Conservation (phyloP, 2,329 filamentous ascomycete species). For the Neoascochyta sp. region DNA sequence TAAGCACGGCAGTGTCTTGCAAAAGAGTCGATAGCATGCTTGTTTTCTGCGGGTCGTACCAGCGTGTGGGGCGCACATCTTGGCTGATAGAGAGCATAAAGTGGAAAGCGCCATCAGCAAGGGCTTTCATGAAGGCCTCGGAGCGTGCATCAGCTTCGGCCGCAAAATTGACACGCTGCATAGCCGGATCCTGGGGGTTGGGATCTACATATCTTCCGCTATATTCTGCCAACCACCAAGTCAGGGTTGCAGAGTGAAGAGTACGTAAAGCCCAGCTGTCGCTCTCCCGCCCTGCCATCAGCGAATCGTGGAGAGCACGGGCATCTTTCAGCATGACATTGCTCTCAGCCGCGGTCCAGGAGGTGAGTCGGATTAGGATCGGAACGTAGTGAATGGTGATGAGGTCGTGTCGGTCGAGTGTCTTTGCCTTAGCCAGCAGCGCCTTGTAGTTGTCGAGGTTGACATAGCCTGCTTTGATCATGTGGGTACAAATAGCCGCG, state of each 20-base stretch:
- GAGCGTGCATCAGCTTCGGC: constrained; percentile 67
- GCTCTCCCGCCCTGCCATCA: constrained; percentile 65
- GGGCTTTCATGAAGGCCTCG: constrained; percentile 67
- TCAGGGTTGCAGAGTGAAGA: constrained; percentile 72
- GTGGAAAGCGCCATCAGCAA: constrained; percentile 88
- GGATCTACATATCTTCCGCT: constrained; percentile 83
- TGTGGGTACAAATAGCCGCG: constrained; percentile 71
- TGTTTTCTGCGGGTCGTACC: constrained; percentile 81
- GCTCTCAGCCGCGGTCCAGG: constrained; percentile 72
- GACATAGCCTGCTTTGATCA: constrained; percentile 72
- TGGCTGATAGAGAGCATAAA: constrained; percentile 83
- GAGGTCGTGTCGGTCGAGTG: constrained; percentile 72
- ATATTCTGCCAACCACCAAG: constrained; percentile 92
- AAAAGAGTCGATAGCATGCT: constrained; percentile 80
- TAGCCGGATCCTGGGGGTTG: constrained; percentile 51
- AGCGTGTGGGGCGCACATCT: constrained; percentile 74
- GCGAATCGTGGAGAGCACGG: constrained; percentile 63
- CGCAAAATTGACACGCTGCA: constrained; percentile 57
- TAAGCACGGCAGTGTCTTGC: constrained; percentile 68
- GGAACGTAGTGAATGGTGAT: constrained; percentile 77
- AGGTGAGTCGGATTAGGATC: constrained; percentile 70
- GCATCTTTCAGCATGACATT: constrained; percentile 64
- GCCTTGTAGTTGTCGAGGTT: constrained; percentile 68
- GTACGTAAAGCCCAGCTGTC: constrained; percentile 68
- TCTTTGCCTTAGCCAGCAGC: constrained; percentile 65